Percentiles rank a stretch among this genome's conserved stretches.
These are phyloP conservation scores for Candida qinlingensis DNA, from an alignment of 805 yeast species.

Conservation along the genomic window DNA sequence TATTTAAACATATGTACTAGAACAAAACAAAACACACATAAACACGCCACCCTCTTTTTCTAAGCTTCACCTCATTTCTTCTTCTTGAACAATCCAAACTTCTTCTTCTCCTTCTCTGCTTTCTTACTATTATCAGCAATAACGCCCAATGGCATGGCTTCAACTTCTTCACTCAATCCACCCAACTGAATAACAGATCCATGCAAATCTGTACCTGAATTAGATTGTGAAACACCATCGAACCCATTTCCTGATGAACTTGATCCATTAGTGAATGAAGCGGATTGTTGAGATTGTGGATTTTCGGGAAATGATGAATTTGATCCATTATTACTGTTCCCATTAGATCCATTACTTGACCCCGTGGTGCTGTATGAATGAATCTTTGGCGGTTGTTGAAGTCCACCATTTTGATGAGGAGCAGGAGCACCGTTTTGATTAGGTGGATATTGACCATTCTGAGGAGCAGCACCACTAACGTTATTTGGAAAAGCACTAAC, in stretches of 20 bases:
- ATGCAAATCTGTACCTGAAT: constrained; percentile 6
- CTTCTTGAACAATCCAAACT: constrained; percentile 10
- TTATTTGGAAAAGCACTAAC: neutral
- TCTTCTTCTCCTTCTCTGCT: constrained; percentile 9
- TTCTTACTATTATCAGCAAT: constrained; percentile 3
- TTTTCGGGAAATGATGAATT: constrained; percentile 6
- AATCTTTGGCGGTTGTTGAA: constrained; percentile 4
- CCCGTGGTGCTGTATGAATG: neutral
- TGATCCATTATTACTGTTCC: constrained; percentile 2
- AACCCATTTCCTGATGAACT: neutral
- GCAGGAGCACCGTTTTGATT: neutral
- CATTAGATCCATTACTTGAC: neutral
- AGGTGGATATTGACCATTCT: neutral
- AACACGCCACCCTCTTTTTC: too few relatives aligned
- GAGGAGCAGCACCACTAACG: too few relatives aligned
- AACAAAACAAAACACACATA: too few relatives aligned
- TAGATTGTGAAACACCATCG: neutral
- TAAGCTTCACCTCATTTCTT: constrained; percentile 1
- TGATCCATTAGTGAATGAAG: constrained; percentile 5
- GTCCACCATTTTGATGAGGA: neutral
- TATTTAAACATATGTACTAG: too few relatives aligned
- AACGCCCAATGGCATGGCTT: constrained; percentile 11
- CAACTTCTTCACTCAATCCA: neutral
- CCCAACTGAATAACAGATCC: neutral
- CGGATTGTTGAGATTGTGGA: neutral